Evolutionary conservation across 257 asterid species (phyloP).

Genomic region (Solanum chilense): DNA sequence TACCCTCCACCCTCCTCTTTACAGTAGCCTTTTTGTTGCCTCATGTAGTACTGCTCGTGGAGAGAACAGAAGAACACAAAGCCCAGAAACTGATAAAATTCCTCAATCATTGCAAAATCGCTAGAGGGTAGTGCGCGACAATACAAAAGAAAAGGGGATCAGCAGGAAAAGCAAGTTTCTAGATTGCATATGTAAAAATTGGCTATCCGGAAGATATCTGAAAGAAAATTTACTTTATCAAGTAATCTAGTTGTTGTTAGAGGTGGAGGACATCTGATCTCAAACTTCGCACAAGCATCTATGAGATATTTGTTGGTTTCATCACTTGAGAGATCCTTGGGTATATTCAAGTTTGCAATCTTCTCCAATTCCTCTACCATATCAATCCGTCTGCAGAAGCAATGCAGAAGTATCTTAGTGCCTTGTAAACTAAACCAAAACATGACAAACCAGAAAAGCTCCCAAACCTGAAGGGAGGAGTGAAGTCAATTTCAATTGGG

Average conservation of each 20-base stretch:
- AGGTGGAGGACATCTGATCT: slow-evolving; percentile 86
- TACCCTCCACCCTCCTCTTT: not conserved
- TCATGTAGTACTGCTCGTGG: not conserved
- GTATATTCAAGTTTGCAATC: slow-evolving; percentile 62
- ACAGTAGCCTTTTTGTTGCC: not conserved
- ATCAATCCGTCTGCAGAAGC: slow-evolving; percentile 59
- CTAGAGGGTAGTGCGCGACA: not conserved
- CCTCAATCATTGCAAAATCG: not conserved
- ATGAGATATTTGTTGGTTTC: slow-evolving; percentile 68
- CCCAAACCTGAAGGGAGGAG: slow-evolving; percentile 90
- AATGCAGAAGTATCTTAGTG: not conserved
- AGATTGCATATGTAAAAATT: not conserved
- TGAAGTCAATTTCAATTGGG: slow-evolving; percentile 87
- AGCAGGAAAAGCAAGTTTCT: not conserved
- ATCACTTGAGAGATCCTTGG: slow-evolving; percentile 69
- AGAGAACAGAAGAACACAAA: not conserved
- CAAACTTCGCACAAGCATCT: slow-evolving; percentile 64
- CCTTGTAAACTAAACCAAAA: not conserved
- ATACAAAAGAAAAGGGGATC: not conserved
- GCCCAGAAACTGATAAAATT: not conserved
- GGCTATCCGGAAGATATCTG: not conserved
- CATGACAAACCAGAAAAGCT: not conserved
- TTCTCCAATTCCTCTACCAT: slow-evolving; percentile 90
- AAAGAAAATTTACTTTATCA: slow-evolving; percentile 49
- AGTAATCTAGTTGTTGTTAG: slow-evolving; percentile 78